phyloP scores from a whole-genome alignment of 1,284 basidiomycete species.

The Pholiota adiposa region DNA sequence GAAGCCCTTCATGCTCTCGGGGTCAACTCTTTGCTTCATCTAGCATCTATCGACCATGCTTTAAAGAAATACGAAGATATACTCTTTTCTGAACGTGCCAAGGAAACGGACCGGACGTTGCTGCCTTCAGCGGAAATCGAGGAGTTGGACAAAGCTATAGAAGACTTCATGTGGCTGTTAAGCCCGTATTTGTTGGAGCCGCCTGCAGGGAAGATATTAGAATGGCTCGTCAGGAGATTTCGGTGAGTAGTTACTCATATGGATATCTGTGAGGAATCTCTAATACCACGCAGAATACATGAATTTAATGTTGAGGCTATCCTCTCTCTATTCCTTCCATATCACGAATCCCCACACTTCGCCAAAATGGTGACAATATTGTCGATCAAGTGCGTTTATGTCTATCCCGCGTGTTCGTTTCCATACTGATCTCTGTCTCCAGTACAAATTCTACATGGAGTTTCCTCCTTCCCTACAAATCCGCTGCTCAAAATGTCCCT shows the following conservation, averaged over 20 bases:
- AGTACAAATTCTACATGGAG: constrained; percentile 58
- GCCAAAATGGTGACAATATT: constrained; percentile 91
- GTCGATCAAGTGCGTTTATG: constrained; percentile 64
- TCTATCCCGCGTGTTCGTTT: background rate
- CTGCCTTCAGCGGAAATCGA: constrained; percentile 67
- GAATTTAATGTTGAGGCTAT: constrained; percentile 91
- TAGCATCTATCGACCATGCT: constrained; percentile 65
- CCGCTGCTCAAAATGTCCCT: constrained; percentile 73
- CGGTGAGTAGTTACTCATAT: constrained; percentile 54
- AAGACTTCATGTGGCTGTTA: constrained; percentile 71
- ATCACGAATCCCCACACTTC: constrained; percentile 95
- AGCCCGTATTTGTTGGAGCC: constrained; percentile 84
- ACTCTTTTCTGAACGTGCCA: constrained; percentile 86
- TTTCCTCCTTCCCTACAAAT: constrained; percentile 79
- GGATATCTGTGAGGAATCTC: background rate
- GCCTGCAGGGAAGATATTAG: constrained; percentile 86
- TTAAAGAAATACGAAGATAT: constrained; percentile 74
- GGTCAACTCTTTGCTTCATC: constrained; percentile 81
- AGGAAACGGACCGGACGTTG: constrained; percentile 82
- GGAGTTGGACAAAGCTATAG: constrained; percentile 62
- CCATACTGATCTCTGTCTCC: constrained; percentile 8
- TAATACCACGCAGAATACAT: constrained; percentile 75
- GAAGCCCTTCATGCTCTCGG: constrained; percentile 88
- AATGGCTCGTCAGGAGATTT: constrained; percentile 96
- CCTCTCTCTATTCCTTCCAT: constrained; percentile 88